A percentile compares a stretch with the other conserved stretches of the same genome.
Evolutionary conservation across 306 rosid species (phyloP).

Genomic region (Ceratonia siliqua): DNA sequence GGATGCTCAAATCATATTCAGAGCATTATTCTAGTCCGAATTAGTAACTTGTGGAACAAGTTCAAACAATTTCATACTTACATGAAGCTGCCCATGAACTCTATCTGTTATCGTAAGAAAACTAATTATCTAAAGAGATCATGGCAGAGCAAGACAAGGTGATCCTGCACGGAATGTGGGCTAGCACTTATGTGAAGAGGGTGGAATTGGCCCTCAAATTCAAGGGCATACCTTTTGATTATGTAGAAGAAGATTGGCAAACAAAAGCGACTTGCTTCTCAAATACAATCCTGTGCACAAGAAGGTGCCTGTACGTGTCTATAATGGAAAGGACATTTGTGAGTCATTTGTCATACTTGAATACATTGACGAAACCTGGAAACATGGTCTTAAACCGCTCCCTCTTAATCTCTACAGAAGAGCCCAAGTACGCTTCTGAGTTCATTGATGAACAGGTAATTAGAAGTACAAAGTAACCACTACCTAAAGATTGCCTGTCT

Average conservation of each 20-base stretch:
- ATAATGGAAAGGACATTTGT: constrained; percentile 38
- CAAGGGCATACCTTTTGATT: constrained; percentile 42
- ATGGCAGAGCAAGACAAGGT: constrained; percentile 39
- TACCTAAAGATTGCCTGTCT: not conserved
- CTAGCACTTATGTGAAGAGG: constrained; percentile 39
- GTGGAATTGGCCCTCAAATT: constrained; percentile 40
- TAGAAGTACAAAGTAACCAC: too few relatives aligned
- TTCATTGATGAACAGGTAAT: constrained; percentile 37
- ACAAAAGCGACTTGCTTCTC: constrained; percentile 42
- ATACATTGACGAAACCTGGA: constrained; percentile 46
- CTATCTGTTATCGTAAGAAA: not conserved
- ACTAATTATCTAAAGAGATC: too few relatives aligned
- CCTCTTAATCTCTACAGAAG: constrained; percentile 38
- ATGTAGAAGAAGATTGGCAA: constrained; percentile 41
- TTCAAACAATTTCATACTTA: not conserved
- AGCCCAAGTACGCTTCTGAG: constrained; percentile 45
- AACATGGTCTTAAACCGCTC: constrained; percentile 31
- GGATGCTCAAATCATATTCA: too few relatives aligned
- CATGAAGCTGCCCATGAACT: too few relatives aligned
- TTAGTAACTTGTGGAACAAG: not conserved
- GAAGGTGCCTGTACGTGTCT: constrained; percentile 45
- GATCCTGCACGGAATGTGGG: constrained; percentile 41
- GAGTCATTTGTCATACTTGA: constrained; percentile 37
- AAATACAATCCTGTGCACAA: constrained; percentile 44
- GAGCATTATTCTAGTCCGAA: constrained; percentile 1